Conservation (phyloP, 331 rosid species). For the Quercus lobata region DNA sequence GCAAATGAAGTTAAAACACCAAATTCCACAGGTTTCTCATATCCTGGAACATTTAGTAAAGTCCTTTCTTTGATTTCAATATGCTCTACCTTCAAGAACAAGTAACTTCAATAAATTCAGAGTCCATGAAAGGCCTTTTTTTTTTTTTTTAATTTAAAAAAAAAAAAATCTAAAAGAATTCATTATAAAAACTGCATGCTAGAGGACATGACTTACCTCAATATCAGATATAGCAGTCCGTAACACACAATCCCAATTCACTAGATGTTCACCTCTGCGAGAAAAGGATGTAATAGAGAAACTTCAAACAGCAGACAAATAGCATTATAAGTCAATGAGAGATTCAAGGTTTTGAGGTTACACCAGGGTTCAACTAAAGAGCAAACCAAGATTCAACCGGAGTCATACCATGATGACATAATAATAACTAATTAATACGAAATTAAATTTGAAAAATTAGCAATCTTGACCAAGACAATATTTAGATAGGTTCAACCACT, state of each 20-base stretch:
- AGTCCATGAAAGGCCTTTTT: not conserved
- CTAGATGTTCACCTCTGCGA: conserved; percentile 75
- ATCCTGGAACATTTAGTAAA: conserved; percentile 71
- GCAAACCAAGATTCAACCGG: too few relatives aligned
- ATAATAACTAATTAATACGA: too few relatives aligned
- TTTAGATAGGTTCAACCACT: too few relatives aligned
- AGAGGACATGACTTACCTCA: conserved; percentile 46
- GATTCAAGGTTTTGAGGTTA: too few relatives aligned
- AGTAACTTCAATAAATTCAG: conserved; percentile 13
- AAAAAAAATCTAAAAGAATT: not conserved
- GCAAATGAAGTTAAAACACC: conserved; percentile 86
- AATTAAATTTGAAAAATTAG: too few relatives aligned
- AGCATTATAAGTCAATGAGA: not conserved
- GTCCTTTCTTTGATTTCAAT: conserved; percentile 76
- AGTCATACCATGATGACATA: too few relatives aligned
- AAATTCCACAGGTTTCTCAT: conserved; percentile 76
- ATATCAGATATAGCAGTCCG: conserved; percentile 93
- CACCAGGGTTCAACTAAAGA: too few relatives aligned
- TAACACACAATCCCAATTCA: conserved; percentile 91
- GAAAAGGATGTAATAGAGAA: not conserved
- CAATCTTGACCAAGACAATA: too few relatives aligned
- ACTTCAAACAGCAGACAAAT: not conserved
- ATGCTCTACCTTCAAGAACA: conserved; percentile 73
- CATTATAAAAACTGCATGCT: not conserved
- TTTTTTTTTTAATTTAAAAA: too few relatives aligned